Evolutionary conservation across 805 yeast genomes (phyloP), one percentile per base, ranked within the genome.

Genomic region (Saccharomycopsis javanensis): DNA sequence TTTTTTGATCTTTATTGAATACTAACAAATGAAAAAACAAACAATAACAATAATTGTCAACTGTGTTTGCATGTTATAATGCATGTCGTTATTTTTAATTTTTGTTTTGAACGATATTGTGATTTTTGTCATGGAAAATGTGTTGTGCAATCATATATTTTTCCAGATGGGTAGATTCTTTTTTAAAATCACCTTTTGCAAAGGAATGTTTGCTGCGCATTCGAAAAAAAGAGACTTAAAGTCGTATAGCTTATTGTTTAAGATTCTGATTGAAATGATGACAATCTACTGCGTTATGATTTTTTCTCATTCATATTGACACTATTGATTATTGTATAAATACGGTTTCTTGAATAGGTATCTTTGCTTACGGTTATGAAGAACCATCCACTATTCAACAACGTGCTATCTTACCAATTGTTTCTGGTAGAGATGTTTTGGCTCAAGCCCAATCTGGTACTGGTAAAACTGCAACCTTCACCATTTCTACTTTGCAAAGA

Each of bases 381-480:
- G 74, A 80, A 25, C 95, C 95, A 37, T 83, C 89, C 37, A 88
- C 94, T 38, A 87, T 86, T 69, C 95, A 86, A 70, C 82, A 84
- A 57, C 74, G 94, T 65, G 95, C 94, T 53, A 86, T 86, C 63
- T 76, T 81, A 68, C 92, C 86, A 66, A 85, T 86, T 64, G 83
- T 86, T 60, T 79, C 81, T 58, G 91, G 91, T 50, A 72, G 83
- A 65, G 64, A 61, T 34, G 77, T 75, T 33, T 70, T 86, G 62
- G 95, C 94, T 58, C 95, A 86, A 72, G 92, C 94, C 55, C 95
- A 86, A 73, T 86, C 92, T 34, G 95, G 95, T 69, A 86, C 95
- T 30, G 95, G 95, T 70, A 86, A 86, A 73, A 86, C 95, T n/a
- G 95, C 95, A 58, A 86, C 95, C 23, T 86, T 83, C 73, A 77